Conservation (phyloP, 371 early-diverging fungal genomes). For the Mortierella sp. region DNA sequence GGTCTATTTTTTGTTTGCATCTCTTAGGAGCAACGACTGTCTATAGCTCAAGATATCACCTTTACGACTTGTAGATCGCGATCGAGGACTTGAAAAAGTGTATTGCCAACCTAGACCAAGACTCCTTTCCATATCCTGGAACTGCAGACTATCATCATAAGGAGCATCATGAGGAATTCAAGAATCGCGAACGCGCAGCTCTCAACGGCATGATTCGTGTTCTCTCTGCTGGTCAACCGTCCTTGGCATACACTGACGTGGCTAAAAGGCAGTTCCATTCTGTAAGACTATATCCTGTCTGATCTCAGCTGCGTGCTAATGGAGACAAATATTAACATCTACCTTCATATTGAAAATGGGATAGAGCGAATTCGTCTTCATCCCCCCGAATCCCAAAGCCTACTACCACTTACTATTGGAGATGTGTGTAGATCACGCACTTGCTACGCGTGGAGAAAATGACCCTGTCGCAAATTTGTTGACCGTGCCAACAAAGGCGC, state of each 20-base stretch:
- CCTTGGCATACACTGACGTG: conserved; percentile 11
- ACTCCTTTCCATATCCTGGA: conserved; percentile 45
- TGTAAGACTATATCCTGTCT: conserved; percentile 3
- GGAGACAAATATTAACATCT: no score
- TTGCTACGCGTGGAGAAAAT: conserved; percentile 56
- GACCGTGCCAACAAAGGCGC: conserved; percentile 66
- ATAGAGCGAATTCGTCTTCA: conserved; percentile 60
- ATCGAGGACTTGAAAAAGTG: conserved; percentile 53
- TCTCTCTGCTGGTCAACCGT: conserved; percentile 27
- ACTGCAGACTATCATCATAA: conserved; percentile 40
- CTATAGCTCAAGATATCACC: not conserved
- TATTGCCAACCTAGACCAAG: conserved; percentile 30
- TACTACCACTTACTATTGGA: conserved; percentile 66
- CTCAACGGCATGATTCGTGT: conserved; percentile 39
- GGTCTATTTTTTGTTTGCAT: not conserved
- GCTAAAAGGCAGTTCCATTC: conserved; percentile 35
- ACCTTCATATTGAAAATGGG: not conserved
- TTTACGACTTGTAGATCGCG: conserved; percentile 16
- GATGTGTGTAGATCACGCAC: conserved; percentile 69
- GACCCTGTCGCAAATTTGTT: conserved; percentile 64
- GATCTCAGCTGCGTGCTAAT: no score
- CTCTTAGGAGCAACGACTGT: no score
- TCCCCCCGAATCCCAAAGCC: conserved; percentile 67
- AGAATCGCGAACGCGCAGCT: conserved; percentile 42
- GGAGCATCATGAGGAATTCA: conserved; percentile 51